These are phyloP conservation scores for Ilyonectria robusta DNA, from an alignment of 2,329 filamentous ascomycete genomes.

Conservation along the genomic window DNA sequence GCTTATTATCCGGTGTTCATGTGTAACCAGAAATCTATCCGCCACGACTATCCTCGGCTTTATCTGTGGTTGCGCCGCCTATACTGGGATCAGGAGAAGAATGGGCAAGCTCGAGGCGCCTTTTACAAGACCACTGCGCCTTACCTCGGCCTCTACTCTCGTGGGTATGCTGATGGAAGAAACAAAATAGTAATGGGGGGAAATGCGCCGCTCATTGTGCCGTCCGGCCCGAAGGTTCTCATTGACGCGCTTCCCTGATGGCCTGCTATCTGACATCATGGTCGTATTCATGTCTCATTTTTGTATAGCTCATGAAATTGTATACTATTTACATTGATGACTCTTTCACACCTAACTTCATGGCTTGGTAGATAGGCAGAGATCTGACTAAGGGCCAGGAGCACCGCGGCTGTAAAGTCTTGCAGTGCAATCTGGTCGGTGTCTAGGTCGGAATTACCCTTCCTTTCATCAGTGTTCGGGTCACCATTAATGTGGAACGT, in stretches of 20 bases:
- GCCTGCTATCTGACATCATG: no score
- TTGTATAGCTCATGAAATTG: no score
- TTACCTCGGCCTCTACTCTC: background rate
- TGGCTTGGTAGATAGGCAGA: no score
- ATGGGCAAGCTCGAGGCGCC: slow-evolving; percentile 9
- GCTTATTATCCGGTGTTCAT: slow-evolving; percentile 78
- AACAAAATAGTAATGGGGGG: slow-evolving; percentile 16
- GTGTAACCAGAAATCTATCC: slow-evolving; percentile 75
- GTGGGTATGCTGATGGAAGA: slow-evolving; percentile 7
- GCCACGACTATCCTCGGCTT: slow-evolving; percentile 75
- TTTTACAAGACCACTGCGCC: slow-evolving; percentile 23
- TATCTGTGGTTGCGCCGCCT: slow-evolving; percentile 78
- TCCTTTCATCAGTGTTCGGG: no score
- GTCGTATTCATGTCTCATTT: no score
- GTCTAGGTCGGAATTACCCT: no score
- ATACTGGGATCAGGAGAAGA: slow-evolving; percentile 74
- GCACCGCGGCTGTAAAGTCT: no score
- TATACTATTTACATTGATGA: no score
- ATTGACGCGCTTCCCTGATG: slow-evolving; percentile 10
- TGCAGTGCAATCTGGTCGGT: no score
- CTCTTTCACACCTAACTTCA: no score
- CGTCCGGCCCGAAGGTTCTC: slow-evolving; percentile 13
- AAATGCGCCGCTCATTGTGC: slow-evolving; percentile 14
- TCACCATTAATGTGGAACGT: no score
- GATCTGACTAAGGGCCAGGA: no score